Evolutionary conservation across 192 early-diverging fungal species (phyloP), one percentile per base, ranked within the genome.

Genomic region (Lobulomyces angularis): DNA sequence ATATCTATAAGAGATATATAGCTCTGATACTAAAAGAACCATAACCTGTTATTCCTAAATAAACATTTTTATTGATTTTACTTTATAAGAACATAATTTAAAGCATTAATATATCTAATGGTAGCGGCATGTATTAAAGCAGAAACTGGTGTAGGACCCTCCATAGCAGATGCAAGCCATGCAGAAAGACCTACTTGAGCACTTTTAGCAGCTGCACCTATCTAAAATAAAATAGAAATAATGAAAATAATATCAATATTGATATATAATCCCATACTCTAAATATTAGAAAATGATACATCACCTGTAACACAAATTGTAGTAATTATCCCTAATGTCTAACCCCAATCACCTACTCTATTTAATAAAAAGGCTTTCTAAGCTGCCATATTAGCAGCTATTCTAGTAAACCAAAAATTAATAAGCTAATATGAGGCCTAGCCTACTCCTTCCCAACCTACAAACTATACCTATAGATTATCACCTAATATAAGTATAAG

Each of bases 351-450:
- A 65, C 74, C 74, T 59, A 77, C 56, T 67, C 67, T 74, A 76
- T 77, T 77, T 45, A 69, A 65, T 58, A 77, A 71, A 58, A 77
- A 69, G 46, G 74, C 74, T 64, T 71, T 62, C 53, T 66, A 59
- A 42, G 74, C 74, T 27, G 73, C 65, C 57, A 64, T 71, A 54
- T 75, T 77, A 45, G 74, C 74, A 63, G 68, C 67, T 57, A 76
- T 58, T 69, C 74, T 55, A 53, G 74, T 77, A 66, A 69, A 72
- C 69, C 74, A 77, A 69, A 77, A 77, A 75, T 72, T 77, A 56
- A 77, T 75, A 59, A 73, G 67, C 64, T 72, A 69, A 69, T 77
- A 77, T 69, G 62, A 66, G 52, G 60, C 62, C 37, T 73, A 51
- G 19, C 73, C 73, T 32, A 76, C 69, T 20, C 35, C 57, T 42